Evolutionary conservation across 2,329 filamentous ascomycete species (phyloP).

Genomic region (Rutstroemia sp.): DNA sequence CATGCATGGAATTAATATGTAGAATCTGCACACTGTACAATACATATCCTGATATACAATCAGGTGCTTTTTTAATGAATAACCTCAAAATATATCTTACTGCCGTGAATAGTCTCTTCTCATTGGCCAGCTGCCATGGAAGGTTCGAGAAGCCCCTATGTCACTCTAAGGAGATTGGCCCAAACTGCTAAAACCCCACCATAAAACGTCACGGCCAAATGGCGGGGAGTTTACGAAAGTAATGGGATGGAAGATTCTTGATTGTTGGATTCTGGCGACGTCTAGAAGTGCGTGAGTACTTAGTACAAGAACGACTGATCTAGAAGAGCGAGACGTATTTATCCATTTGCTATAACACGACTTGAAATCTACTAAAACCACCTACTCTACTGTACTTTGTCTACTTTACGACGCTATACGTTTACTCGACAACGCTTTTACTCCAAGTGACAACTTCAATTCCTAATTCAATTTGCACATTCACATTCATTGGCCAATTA

Average conservation of each 20-base stretch:
- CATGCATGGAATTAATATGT: neutral
- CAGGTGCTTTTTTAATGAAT: too few relatives aligned
- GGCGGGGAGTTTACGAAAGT: neutral
- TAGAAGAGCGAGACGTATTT: neutral
- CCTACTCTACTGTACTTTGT: neutral
- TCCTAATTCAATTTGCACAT: too few relatives aligned
- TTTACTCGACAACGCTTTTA: too few relatives aligned
- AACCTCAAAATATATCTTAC: too few relatives aligned
- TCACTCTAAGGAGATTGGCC: neutral
- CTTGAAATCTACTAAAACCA: neutral
- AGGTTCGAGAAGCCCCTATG: conserved; percentile 1
- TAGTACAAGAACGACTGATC: too few relatives aligned
- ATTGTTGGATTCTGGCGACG: neutral
- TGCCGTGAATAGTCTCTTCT: too few relatives aligned
- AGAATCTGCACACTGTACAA: neutral
- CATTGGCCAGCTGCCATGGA: neutral
- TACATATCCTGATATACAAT: neutral
- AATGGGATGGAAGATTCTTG: conserved; percentile 2
- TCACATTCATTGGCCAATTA: too few relatives aligned
- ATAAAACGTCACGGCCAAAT: conserved; percentile 1
- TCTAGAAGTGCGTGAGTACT: too few relatives aligned
- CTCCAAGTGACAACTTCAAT: too few relatives aligned
- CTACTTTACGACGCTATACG: too few relatives aligned
- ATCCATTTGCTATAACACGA: neutral
- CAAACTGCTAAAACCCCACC: neutral